Evolutionary conservation across 2,329 filamentous ascomycete genomes (phyloP), one percentile per base, ranked within the genome.

Genomic region (Sclerotinia borealis): DNA sequence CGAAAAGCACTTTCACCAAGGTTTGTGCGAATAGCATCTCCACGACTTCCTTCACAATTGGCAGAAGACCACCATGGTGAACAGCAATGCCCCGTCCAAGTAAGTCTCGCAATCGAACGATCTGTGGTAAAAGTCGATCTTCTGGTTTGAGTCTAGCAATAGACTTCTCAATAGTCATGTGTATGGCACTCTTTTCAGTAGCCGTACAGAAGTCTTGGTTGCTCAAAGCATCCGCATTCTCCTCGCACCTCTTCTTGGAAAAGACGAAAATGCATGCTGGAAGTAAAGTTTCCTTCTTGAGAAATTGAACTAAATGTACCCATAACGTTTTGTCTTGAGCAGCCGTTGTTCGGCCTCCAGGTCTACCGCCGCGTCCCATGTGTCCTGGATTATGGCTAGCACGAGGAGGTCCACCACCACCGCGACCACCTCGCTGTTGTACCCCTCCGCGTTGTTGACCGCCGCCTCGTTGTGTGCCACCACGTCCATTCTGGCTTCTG

Each of bases 241-340:
- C 92, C 76, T 99, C 95, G 72, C 95, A 98, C 59, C 95, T 83
- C 77, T 95, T 96, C 79, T 98, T 99, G 3, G 95, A 99, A 76
- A 99, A 99, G 63, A 99, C 93, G 73, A 99, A 99, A 69, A 99
- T 96, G 75, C 93, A 98, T 10, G 90, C 92, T 0, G 95, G 95
- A 4, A 99, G 83, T 4, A 99, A 81, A 55, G 86, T 91, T 59
- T 92, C 86, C 75, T 96, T 96, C 71, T 88, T 91, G 61, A 99
- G 81, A 76, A 91, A 92, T 72, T 96, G 91, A 3, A 99, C 92
- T 45, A 99, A 83, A 72, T 97, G 91, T 41, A 98, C 93, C 95
- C 95, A 99, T 9, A 97, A 83, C 66, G 93, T 98, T 75, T 92
- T 93, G 77, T 99, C 95, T 76, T 99, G 95, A 0, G 92, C 92